Conservation (phyloP, 768 basidiomycete species). For the Mycena alexandri region DNA sequence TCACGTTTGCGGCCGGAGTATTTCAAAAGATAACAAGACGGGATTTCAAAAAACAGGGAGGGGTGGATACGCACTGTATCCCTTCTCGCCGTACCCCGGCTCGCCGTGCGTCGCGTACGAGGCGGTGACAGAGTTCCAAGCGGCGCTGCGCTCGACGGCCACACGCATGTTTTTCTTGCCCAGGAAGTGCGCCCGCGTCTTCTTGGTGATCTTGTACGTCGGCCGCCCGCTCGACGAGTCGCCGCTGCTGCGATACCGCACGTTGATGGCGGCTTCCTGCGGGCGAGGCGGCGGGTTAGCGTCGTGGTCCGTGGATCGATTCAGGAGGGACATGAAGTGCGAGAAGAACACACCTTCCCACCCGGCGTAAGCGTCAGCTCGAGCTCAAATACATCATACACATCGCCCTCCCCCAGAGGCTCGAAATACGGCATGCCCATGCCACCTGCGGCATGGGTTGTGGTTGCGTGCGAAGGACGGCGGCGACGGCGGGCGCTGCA, state of each 20-base stretch:
- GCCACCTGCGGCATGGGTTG: no score
- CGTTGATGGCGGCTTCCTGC: conserved; percentile 33
- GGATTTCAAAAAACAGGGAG: background rate
- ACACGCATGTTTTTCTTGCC: conserved; percentile 41
- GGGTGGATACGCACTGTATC: conserved; percentile 27
- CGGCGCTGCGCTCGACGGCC: conserved; percentile 35
- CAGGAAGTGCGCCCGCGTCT: conserved; percentile 37
- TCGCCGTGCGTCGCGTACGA: conserved; percentile 11
- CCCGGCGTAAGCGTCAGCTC: conserved; percentile 33
- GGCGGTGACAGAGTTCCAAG: conserved; percentile 31
- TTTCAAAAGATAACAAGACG: no score
- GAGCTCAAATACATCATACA: conserved; percentile 41
- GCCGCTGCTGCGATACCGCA: conserved; percentile 33
- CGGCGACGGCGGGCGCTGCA: background rate
- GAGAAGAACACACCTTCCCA: conserved; percentile 30
- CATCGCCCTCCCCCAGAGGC: conserved; percentile 34
- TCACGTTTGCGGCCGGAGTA: background rate
- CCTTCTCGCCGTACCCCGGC: conserved; percentile 20
- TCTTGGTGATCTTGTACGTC: conserved; percentile 41
- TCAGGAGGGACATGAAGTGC: background rate
- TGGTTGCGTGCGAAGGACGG: background rate
- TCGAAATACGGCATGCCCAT: conserved; percentile 22
- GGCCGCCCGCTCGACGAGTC: conserved; percentile 33
- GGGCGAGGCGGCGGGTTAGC: background rate
- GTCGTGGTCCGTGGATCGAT: background rate